Base-by-base conservation (phyloP, 352 stramenopile genomes). In the Pythium aristosporum region DNA sequence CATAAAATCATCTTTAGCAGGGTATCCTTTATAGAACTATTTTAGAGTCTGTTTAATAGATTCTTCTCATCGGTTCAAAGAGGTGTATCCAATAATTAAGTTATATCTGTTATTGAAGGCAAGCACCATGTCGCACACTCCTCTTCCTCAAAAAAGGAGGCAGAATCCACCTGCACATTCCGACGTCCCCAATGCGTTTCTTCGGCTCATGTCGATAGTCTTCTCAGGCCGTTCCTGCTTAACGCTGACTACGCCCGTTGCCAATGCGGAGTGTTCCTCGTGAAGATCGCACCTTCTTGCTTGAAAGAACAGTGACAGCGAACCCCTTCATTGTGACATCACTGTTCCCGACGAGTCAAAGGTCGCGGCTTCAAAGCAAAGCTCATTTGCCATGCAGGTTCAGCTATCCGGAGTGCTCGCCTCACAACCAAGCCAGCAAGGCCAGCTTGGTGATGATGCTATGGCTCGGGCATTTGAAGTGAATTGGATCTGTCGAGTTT, bases 71-170 rank as follows among this genome's bases (percentile, higher is more conserved):
- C 23, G 21, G 52, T 57, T 62, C 52, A 28, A 1, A 51, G 25
- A 56, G n/a, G 3, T 25, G 37, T 44, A 21, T 23, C 52, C 30
- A 43, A 39, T 48, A 41, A 28, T 48, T 8, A 3, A 51, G 9
- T 21, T 32, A 48, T 42, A 21, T 46, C 18, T 25, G 0, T 13
- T 61, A 5, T 52, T 18, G 28, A 6, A 63, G 63, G 25, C 5
- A 47, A 52, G 47, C 65, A 73, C 60, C 61, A 73, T 73, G 60
- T 73, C 60, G 57, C 66, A 69, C 66, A 73, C 51, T 65, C 49
- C 49, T 32, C 32, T 53, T 53, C 58, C 20, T n/a, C 15, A 16
- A 20, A 46, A 21, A 20, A 46, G 37, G 39, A 39, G 34, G 6
- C 8, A 13, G 34, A 39, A 39, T 39, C 39, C 39, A 46, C 15